A percentile compares a stretch with the other conserved stretches of the same genome.
Conservation (phyloP, 2,329 filamentous ascomycete genomes). For the Aspergillus versicolor region DNA sequence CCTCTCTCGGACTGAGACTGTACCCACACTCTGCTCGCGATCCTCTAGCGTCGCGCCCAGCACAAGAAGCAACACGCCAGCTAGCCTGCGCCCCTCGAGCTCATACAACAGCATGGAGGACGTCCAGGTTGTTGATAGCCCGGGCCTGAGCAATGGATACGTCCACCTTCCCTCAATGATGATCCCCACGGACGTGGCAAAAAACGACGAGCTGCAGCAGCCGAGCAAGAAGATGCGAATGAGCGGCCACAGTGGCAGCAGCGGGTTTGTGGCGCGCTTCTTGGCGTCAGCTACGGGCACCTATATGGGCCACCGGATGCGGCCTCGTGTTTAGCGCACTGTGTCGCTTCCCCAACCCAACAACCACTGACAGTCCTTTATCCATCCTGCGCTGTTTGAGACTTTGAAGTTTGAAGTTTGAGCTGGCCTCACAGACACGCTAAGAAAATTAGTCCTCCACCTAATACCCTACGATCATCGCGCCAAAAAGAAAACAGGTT, state of each 20-base stretch:
- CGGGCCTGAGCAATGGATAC: slow-evolving; percentile 36
- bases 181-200: slow-evolving; percentile 22
- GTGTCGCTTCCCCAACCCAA: background rate
- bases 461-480: slow-evolving; percentile 6
- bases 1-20: slow-evolving; percentile 42
- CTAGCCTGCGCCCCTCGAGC: slow-evolving; percentile 41
- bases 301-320: slow-evolving; percentile 41
- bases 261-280: slow-evolving; percentile 44
- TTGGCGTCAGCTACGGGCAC: slow-evolving; percentile 43
- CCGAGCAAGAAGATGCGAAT: slow-evolving; percentile 44
- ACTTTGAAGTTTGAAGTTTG: background rate
- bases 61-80: slow-evolving; percentile 42
- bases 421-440: slow-evolving; percentile 14
- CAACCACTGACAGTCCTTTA: background rate
- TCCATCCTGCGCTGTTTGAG: background rate
- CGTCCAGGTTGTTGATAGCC: slow-evolving; percentile 40
- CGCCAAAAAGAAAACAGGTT: background rate
- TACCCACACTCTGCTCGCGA: slow-evolving; percentile 42
- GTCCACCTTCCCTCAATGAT: slow-evolving; percentile 29
- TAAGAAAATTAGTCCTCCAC: slow-evolving; percentile 3
- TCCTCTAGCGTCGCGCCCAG: slow-evolving; percentile 46
- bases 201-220: slow-evolving; percentile 39
- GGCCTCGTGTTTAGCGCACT: slow-evolving; percentile 24
- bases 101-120: slow-evolving; percentile 34
- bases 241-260: slow-evolving; percentile 26